Base-by-base conservation (phyloP, 2,329 filamentous ascomycete species). In the Allantophomopsis cytisporea region DNA sequence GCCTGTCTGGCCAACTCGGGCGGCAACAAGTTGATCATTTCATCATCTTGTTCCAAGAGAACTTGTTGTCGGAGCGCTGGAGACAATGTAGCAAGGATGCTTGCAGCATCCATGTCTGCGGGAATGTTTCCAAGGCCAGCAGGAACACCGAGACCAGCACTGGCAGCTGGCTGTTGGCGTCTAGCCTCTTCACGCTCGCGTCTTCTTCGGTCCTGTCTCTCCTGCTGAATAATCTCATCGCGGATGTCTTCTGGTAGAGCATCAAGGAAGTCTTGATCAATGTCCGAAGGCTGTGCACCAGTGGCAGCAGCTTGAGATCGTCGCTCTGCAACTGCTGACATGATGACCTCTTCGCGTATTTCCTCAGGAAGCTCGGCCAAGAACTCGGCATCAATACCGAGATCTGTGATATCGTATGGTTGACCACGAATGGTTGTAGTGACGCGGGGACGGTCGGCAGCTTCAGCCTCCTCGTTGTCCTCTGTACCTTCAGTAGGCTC, bases 301-400 rank as follows among this genome's bases (percentile, higher is more conserved):
- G 73, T 70, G 40, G 71, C 76, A 61, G 65, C 73, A 33, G 85
- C 84, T 57, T 91, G 77, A 7, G 82, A 82, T 45, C 89, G 78
- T 48, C 89, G 76, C 47, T 85, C 79, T 39, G 83, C 86, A 46
- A 94, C 74, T 43, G 94, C 87, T 45, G 88, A 80, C 57, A 93
- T 86, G 47, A 98, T 84, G 37, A 98, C 91, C 56, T 98, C 91
- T 58, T 96, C 89, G 35, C 91, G 75, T 54, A 96, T 79, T 44
- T 98, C 93, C 50, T 98, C 91, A 0, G 91, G 91, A n/a, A 98
- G 65, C n/a, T 89, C 93, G 43, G 91, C 85, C 6, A 98, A 74
- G 59, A 95, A 98, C 41, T 94, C 88, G 13, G 83, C 75, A 55
- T 98, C 91, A 50, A 98, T 96, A 37, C 89, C 88, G 45, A 98